These are phyloP conservation scores for Elsinoe perseae DNA, from an alignment of 2,329 filamentous ascomycete species.

Conservation along the genomic window DNA sequence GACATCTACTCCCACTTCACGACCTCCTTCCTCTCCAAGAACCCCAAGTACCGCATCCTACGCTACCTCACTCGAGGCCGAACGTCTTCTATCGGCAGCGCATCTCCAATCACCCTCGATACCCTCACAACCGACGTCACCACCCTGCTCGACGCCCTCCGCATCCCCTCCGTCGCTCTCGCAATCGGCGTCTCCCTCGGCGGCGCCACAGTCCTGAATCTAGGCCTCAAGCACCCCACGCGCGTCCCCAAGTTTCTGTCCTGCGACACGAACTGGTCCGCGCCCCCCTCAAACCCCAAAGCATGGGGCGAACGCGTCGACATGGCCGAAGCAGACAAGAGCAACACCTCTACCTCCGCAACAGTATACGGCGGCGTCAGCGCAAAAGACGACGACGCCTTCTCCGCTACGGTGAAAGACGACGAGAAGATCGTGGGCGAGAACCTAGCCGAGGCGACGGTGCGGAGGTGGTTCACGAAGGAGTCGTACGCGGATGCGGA, in stretches of 20 bases:
- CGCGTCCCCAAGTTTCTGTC: conserved; percentile 57
- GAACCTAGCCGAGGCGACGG: conserved; percentile 61
- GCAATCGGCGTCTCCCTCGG: conserved; percentile 75
- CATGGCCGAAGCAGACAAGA: conserved; percentile 51
- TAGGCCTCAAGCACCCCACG: conserved; percentile 58
- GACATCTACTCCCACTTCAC: conserved; percentile 77
- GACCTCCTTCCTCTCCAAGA: conserved; percentile 47
- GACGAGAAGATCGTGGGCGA: conserved; percentile 52
- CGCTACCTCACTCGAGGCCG: conserved; percentile 73
- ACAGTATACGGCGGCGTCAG: neutral
- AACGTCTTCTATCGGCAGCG: conserved; percentile 33
- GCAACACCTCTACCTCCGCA: neutral
- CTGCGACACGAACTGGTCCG: conserved; percentile 70
- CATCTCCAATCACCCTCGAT: conserved; percentile 48
- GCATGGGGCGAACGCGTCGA: conserved; percentile 73
- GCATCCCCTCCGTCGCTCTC: conserved; percentile 57
- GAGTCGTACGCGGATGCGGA: conserved; percentile 49
- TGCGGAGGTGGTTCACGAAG: conserved; percentile 64
- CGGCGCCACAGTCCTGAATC: conserved; percentile 67
- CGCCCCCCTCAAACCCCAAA: conserved; percentile 64
- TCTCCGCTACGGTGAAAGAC: conserved; percentile 26
- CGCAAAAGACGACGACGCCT: conserved; percentile 20
- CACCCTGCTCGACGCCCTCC: conserved; percentile 58
- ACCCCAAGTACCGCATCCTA: conserved; percentile 60
- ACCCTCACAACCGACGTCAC: conserved; percentile 61